Evolutionary conservation across 495 filamentous ascomycete species (phyloP).

Genomic region (Lasiosphaeria miniovina): DNA sequence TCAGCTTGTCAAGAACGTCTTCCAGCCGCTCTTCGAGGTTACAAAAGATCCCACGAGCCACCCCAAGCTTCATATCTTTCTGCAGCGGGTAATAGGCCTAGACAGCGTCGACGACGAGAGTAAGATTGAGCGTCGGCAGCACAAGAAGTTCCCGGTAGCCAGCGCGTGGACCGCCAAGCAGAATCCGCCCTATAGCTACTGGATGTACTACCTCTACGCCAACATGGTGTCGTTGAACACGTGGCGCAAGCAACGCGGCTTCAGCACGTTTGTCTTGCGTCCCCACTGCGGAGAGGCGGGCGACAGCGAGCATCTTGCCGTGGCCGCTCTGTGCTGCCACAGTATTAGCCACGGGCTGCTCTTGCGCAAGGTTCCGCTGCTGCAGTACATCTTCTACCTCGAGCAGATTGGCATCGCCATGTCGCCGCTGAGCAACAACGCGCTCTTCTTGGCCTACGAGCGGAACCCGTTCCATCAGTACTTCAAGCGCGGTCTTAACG

Average conservation of each 20-base stretch:
- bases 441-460: constrained; percentile 93
- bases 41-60: constrained; percentile 83
- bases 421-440: constrained; percentile 98
- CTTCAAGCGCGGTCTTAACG: constrained; percentile 90
- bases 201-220: constrained; percentile 95
- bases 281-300: constrained; percentile 97
- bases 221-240: constrained; percentile 91
- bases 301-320: constrained; percentile 92
- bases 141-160: constrained; percentile 89
- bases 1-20: constrained; percentile 86
- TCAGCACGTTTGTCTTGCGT: constrained; percentile 91
- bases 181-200: constrained; percentile 98
- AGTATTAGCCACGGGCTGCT: constrained; percentile 96
- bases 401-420: constrained; percentile 98
- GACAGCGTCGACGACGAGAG: constrained; percentile 98
- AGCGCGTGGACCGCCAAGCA: constrained; percentile 84
- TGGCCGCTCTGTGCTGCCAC: constrained; percentile 89
- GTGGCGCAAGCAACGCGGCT: constrained; percentile 85
- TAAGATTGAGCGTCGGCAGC: constrained; percentile 87
- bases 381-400: constrained; percentile 97
- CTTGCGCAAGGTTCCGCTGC: constrained; percentile 85
- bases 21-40: constrained; percentile 91
- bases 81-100: constrained; percentile 93
- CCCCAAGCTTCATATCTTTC: constrained; percentile 89
- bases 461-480: constrained; percentile 94